Evolutionary conservation across 352 stramenopile genomes (phyloP).

Genomic region (Phytophthora foliorum): DNA sequence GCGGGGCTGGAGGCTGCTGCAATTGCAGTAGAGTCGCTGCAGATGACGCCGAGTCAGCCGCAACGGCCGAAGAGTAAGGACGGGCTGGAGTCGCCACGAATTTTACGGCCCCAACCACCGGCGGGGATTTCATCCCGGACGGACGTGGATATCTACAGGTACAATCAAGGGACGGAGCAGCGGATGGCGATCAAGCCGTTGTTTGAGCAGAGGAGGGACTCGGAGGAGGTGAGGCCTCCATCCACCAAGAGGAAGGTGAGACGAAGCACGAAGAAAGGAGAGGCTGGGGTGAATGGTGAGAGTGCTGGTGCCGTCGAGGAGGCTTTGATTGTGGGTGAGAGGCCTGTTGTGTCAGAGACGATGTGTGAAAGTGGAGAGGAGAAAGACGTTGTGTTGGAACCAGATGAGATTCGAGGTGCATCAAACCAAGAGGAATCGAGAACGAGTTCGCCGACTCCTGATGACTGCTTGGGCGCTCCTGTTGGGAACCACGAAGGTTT

Average conservation of each 20-base stretch:
- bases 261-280: conserved; percentile 6
- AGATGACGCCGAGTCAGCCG: conserved; percentile 12
- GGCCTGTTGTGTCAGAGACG: not conserved
- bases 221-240: conserved; percentile 34
- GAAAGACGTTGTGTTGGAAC: not conserved
- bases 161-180: conserved; percentile 59
- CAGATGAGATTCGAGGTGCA: not conserved
- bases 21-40: not conserved
- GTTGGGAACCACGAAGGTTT: not conserved
- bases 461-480: conserved; percentile 10
- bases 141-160: conserved; percentile 72
- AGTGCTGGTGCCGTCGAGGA: not conserved
- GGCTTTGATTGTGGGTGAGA: not conserved
- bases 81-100: conserved; percentile 35
- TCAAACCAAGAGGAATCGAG: conserved; percentile 31
- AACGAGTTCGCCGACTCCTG: not conserved
- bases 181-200: conserved; percentile 79
- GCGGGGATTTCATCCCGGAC: conserved; percentile 52
- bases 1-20: not conserved
- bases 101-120: conserved; percentile 47
- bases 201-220: conserved; percentile 67
- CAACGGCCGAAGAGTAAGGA: conserved; percentile 28
- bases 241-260: conserved; percentile 37
- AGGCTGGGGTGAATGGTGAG: conserved; percentile 2
- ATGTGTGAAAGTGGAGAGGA: conserved; percentile 2